A percentile compares a stretch with the other conserved stretches of the same genome.
phyloP scores from a whole-genome alignment of 108 stramenopile genomes.

The Skeletonema marinoi region DNA sequence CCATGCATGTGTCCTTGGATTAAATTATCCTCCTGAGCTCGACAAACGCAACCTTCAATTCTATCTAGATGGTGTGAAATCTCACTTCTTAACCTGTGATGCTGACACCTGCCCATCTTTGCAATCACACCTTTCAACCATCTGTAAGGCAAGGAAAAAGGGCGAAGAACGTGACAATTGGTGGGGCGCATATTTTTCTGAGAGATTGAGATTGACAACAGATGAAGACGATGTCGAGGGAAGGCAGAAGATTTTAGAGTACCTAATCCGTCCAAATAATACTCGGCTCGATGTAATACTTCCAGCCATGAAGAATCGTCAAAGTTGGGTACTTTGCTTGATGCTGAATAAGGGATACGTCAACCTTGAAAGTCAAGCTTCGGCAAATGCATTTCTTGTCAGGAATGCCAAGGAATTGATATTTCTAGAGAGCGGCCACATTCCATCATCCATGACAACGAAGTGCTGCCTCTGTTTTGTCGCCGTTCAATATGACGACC shows the following conservation, averaged over 20 bases:
- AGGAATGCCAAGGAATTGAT: neutral
- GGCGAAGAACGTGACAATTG: neutral
- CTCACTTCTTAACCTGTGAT: neutral
- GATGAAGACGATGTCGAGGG: neutral
- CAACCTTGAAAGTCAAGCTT: neutral
- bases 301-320: neutral
- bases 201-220: neutral
- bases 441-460: neutral
- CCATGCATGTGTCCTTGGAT: neutral
- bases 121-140: neutral
- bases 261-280: neutral
- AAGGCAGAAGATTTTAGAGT: neutral
- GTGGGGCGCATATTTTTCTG: neutral
- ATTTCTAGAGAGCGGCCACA: neutral
- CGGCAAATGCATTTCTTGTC: neutral
- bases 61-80: neutral
- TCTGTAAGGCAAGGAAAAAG: neutral
- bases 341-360: neutral
- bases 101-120: neutral
- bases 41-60: neutral
- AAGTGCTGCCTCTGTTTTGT: conserved; percentile 7
- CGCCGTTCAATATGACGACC: conserved; percentile 14
- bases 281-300: neutral
- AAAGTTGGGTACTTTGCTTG: conserved; percentile 6
- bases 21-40: neutral